Evolutionary conservation across 1,139 yeast species (phyloP), one percentile per base, ranked within the genome.

Genomic region (Protomyces pachydermus): DNA sequence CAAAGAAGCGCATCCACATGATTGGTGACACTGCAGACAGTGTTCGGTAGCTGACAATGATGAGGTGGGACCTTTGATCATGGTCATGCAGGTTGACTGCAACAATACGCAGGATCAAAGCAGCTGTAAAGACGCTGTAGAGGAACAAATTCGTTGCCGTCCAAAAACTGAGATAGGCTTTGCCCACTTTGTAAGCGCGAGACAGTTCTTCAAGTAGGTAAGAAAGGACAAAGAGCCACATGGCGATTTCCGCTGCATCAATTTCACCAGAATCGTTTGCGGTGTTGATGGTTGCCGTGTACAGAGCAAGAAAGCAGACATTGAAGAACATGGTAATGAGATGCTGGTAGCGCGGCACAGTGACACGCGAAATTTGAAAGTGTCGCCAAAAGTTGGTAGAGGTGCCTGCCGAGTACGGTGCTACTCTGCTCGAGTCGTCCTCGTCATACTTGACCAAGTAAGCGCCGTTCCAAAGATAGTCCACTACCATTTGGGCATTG

Each of bases 21-120:
- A 90, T 79, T 1, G 97, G 97, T 1, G 96, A 88, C 14, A 89
- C 91, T 72, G 93, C 81, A 0, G 96, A 86, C 64, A 90, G 76
- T 2, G 88, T 74, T 68, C 95, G 78, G 74, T 85, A 89, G 0
- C 95, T 83, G 3, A 86, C 79, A 66, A 83, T 82, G 72, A 87
- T 90, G 71, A 84, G 81, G 58, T 76, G 73, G 48, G 73, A 71
- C 32, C 72, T 68, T 8, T 76, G 76, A 65, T 63, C 70, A 28
- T 70, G 73, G 48, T 42, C 23, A 23, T 42, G 23, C 46, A 66
- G 65, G 53, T 67, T 70, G 42, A 85, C 72, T 61, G 91, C 84
- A 2, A 80, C 69, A 35, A 83, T 69, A 68, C 96, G 78, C 67
- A 88, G 79, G 0, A 78, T 77, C 68, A 87, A 79, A 0, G 60